These are phyloP conservation scores for Fusarium sp. DNA, from an alignment of 2,329 filamentous ascomycete genomes.

Conservation along the genomic window DNA sequence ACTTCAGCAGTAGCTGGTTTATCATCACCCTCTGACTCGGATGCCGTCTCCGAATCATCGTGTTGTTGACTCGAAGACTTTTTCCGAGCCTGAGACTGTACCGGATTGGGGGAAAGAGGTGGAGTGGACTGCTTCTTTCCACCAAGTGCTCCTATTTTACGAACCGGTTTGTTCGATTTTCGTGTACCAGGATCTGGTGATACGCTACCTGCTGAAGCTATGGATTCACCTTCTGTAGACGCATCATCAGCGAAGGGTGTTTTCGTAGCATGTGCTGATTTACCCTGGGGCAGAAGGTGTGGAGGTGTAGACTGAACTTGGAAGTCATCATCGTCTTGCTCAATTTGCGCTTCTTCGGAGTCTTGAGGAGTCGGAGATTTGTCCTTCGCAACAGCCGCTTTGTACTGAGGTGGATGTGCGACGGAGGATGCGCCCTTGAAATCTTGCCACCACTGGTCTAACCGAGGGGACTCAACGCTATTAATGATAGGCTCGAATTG, in stretches of 20 bases:
- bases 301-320: constrained; percentile 62
- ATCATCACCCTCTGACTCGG: constrained; percentile 52
- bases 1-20: constrained; percentile 39
- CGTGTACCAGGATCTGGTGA: constrained; percentile 12
- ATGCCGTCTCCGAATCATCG: constrained; percentile 56
- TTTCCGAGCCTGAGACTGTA: constrained; percentile 7
- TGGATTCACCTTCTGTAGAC: constrained; percentile 48
- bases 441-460: constrained; percentile 63
- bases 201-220: constrained; percentile 3
- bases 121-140: constrained; percentile 46
- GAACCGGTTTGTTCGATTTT: constrained; percentile 27
- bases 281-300: constrained; percentile 46
- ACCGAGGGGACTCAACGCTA: constrained; percentile 46
- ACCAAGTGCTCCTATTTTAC: constrained; percentile 52
- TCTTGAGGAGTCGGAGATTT: constrained; percentile 26
- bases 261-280: constrained; percentile 20
- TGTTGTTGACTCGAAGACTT: constrained; percentile 5
- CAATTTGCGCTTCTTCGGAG: constrained; percentile 37
- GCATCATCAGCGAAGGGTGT: constrained; percentile 40
- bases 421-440: constrained; percentile 49
- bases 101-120: constrained; percentile 32
- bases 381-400: constrained; percentile 9
- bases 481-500: constrained; percentile 44
- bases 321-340: constrained; percentile 61
- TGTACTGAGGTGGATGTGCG: constrained; percentile 30